Percentiles rank a stretch among this genome's conserved stretches.
phyloP scores from a whole-genome alignment of 2,329 filamentous ascomycete species.

The Aspergillus quadricinctus region DNA sequence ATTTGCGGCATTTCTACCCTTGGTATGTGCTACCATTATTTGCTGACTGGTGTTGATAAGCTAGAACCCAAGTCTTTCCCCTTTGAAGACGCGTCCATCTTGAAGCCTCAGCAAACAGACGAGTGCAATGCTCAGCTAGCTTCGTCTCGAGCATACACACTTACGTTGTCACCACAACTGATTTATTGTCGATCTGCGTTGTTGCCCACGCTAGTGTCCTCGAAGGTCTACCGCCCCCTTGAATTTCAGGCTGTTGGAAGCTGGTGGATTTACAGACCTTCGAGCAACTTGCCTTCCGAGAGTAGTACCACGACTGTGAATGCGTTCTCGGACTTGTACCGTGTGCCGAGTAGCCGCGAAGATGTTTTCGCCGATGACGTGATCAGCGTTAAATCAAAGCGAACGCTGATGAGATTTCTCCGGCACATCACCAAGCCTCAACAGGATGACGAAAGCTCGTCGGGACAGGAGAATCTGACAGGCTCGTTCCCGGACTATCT shows the following conservation, averaged over 20 bases:
- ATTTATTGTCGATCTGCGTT: conserved; percentile 79
- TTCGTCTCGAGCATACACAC: conserved; percentile 68
- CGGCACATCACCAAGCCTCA: conserved; percentile 66
- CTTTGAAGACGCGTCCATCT: conserved; percentile 39
- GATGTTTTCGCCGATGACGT: conserved; percentile 78
- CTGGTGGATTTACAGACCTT: conserved; percentile 68
- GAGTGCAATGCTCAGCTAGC: conserved; percentile 23
- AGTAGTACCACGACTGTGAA: conserved; percentile 4
- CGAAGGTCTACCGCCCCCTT: conserved; percentile 79
- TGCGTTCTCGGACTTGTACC: conserved; percentile 48
- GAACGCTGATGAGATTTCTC: conserved; percentile 86
- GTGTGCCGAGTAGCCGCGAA: conserved; percentile 84
- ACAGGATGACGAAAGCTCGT: conserved; percentile 50
- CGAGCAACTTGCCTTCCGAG: conserved; percentile 15
- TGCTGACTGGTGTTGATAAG: conserved; percentile 22
- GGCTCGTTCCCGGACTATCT: conserved; percentile 46
- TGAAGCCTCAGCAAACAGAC: conserved; percentile 15
- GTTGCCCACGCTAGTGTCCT: conserved; percentile 77
- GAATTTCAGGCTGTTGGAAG: conserved; percentile 92
- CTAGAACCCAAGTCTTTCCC: conserved; percentile 31
- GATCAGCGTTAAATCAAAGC: conserved; percentile 76
- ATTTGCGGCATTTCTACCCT: conserved; percentile 4
- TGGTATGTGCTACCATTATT: conserved; percentile 7
- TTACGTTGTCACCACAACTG: conserved; percentile 80
- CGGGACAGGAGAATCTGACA: conserved; percentile 55